Evolutionary conservation across 2,329 filamentous ascomycete genomes (phyloP).

Genomic region (Dactylonectria estremocensis): DNA sequence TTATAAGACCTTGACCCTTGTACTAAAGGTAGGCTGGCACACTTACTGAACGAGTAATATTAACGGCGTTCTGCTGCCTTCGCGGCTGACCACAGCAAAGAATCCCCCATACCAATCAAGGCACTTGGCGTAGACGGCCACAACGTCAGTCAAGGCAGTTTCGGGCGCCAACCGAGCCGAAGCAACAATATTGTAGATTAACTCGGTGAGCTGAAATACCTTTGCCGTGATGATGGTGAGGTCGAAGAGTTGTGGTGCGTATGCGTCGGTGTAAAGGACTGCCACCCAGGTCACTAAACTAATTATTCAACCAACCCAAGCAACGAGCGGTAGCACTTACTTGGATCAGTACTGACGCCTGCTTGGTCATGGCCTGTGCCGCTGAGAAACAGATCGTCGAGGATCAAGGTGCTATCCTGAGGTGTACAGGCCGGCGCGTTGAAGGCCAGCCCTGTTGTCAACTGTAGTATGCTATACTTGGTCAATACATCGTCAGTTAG

Average conservation of each 20-base stretch:
- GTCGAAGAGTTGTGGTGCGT: conserved; percentile 2
- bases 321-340: not conserved
- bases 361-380: not conserved
- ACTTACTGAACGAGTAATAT: conserved; percentile 37
- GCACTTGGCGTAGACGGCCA: conserved; percentile 30
- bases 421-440: not conserved
- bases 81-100: conserved; percentile 14
- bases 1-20: not conserved
- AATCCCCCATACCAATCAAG: conserved; percentile 37
- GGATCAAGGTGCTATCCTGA: not conserved
- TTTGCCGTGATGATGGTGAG: conserved; percentile 22
- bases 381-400: not conserved
- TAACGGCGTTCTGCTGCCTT: conserved; percentile 30
- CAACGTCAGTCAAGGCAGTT: not conserved
- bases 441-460: not conserved
- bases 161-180: conserved; percentile 3
- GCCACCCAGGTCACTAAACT: not conserved
- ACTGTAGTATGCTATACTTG: too few relatives aligned
- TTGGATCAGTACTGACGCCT: not conserved
- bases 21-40: not conserved
- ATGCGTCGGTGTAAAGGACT: not conserved
- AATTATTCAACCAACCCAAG: not conserved
- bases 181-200: conserved; percentile 27
- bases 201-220: conserved; percentile 37
- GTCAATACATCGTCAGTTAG: too few relatives aligned